Percentiles rank a stretch among this genome's conserved stretches.
Conservation (phyloP, 2,329 filamentous ascomycete genomes). For the Alternaria metachromatica region DNA sequence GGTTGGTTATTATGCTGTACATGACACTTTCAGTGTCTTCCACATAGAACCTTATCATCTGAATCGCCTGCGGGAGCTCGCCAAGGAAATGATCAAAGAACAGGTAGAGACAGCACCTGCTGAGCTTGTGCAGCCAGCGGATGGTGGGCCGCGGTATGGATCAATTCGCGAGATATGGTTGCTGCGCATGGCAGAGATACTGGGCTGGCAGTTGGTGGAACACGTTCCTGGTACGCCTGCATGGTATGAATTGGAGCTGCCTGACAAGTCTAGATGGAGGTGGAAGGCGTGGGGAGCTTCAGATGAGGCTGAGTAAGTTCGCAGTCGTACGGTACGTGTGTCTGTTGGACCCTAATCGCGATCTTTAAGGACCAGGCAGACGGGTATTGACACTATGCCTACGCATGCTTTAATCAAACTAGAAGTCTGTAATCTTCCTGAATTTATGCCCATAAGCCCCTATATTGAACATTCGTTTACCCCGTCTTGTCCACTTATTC, state of each 20-base stretch:
- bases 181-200: not conserved
- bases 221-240: not conserved
- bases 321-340: too few relatives aligned
- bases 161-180: not conserved
- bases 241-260: too few relatives aligned
- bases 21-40: not conserved
- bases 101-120: not conserved
- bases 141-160: too few relatives aligned
- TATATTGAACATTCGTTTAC: not conserved
- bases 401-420: too few relatives aligned
- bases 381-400: too few relatives aligned
- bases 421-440: too few relatives aligned
- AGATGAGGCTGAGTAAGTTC: not conserved
- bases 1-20: not conserved
- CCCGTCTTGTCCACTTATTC: constrained; percentile 23
- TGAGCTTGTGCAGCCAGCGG: too few relatives aligned
- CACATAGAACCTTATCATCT: not conserved
- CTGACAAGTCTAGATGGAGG: too few relatives aligned
- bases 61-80: not conserved
- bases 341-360: too few relatives aligned
- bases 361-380: too few relatives aligned
- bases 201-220: not conserved
- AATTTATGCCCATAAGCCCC: too few relatives aligned
- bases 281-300: not conserved
- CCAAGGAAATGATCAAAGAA: not conserved